phyloP scores from a whole-genome alignment of 306 rosid genomes.

The Sesbania bispinosa region DNA sequence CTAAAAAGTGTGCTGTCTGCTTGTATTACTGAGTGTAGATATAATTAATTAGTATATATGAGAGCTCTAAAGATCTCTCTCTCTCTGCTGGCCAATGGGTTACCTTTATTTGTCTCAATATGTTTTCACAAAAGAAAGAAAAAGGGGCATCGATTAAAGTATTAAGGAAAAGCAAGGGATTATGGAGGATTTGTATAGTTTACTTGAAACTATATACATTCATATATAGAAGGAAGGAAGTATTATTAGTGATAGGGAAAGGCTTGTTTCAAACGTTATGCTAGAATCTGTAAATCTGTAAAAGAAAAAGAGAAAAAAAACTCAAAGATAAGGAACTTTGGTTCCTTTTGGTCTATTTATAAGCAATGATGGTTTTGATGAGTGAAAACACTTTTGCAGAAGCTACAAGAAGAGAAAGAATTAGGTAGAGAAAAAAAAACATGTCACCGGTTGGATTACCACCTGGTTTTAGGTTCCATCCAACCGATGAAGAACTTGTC shows the following conservation, averaged over 20 bases:
- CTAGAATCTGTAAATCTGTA: constrained; percentile 81
- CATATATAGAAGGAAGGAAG: constrained; percentile 10
- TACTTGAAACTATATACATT: constrained; percentile 2
- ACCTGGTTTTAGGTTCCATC: constrained; percentile 99
- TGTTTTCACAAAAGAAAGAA: constrained; percentile 30
- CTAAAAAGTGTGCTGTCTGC: constrained; percentile 20
- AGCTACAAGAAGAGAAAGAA: constrained; percentile 1
- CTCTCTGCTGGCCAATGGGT: not conserved
- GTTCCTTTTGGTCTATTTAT: constrained; percentile 46
- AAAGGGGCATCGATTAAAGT: constrained; percentile 24
- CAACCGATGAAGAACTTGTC: constrained; percentile 97
- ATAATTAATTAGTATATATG: not conserved
- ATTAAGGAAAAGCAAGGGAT: not conserved
- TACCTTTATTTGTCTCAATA: constrained; percentile 18
- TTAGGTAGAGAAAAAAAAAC: not conserved
- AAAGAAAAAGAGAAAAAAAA: constrained; percentile 60
- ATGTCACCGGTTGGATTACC: constrained; percentile 99
- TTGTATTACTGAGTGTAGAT: constrained; percentile 21
- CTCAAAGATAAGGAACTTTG: constrained; percentile 72
- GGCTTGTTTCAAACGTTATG: constrained; percentile 82
- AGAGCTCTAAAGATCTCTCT: constrained; percentile 5
- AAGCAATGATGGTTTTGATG: constrained; percentile 38
- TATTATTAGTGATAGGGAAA: constrained; percentile 29
- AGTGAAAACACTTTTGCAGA: constrained; percentile 30
- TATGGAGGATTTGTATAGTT: constrained; percentile 12